These are phyloP conservation scores for Pseudocercospora cruenta DNA, from an alignment of 2,329 filamentous ascomycete genomes.

Conservation along the genomic window DNA sequence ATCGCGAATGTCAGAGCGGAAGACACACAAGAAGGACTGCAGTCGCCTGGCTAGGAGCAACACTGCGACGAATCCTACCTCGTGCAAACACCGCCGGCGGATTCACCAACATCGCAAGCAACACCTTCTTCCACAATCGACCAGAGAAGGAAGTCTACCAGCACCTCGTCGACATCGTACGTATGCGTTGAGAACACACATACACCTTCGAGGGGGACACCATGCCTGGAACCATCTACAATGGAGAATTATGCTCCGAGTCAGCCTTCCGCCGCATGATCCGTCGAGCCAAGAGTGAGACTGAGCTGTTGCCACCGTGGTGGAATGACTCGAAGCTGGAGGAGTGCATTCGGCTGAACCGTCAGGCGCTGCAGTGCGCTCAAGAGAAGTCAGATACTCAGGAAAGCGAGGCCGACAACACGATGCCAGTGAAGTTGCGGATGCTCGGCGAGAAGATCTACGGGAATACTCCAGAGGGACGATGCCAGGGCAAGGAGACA, in stretches of 20 bases:
- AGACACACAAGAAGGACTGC: conserved; percentile 41
- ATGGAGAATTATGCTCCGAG: conserved; percentile 14
- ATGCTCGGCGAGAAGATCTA: conserved; percentile 18
- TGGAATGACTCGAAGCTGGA: conserved; percentile 21
- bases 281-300: conserved; percentile 16
- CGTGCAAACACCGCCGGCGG: background rate
- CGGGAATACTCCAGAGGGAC: conserved; percentile 10
- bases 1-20: conserved; percentile 41
- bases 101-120: conserved; percentile 22
- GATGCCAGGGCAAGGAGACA: background rate
- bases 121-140: conserved; percentile 30
- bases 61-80: background rate
- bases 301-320: conserved; percentile 24
- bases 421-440: conserved; percentile 20
- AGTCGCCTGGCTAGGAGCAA: background rate
- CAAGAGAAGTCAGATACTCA: conserved; percentile 23
- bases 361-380: conserved; percentile 5
- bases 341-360: conserved; percentile 18
- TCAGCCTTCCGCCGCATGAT: conserved; percentile 21
- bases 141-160: conserved; percentile 27
- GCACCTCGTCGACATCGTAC: conserved; percentile 31
- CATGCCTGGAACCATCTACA: conserved; percentile 24
- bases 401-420: conserved; percentile 18
- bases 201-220: conserved; percentile 21
- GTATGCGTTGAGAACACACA: conserved; percentile 27